Evolutionary conservation across 352 stramenopile species (phyloP).

Genomic region (Globisporangium yorkense): DNA sequence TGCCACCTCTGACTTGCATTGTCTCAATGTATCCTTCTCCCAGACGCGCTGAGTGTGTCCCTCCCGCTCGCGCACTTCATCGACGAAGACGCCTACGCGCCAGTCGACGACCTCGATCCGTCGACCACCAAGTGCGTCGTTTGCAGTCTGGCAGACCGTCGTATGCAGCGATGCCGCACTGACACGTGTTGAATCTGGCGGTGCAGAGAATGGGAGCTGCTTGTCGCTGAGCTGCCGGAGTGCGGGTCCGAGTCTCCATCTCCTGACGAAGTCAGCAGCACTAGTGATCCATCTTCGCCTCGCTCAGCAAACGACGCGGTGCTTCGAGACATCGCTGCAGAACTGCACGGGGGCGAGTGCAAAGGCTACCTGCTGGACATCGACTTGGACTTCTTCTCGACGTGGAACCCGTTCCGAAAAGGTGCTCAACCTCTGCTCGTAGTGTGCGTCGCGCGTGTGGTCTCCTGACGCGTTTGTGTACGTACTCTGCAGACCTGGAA

Average conservation of each 20-base stretch:
- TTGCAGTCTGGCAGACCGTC: neutral
- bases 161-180: neutral
- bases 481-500: constrained; percentile 32
- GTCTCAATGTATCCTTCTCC: neutral
- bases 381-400: constrained; percentile 89
- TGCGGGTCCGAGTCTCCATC: neutral
- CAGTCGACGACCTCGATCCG: constrained; percentile 23
- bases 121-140: constrained; percentile 23
- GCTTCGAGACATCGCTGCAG: constrained; percentile 14
- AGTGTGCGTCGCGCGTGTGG: no score
- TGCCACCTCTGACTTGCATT: neutral
- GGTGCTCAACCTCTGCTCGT: constrained; percentile 13
- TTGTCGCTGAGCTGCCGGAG: constrained; percentile 22
- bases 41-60: constrained; percentile 43
- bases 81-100: constrained; percentile 59
- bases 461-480: neutral
- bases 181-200: neutral
- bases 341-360: constrained; percentile 9
- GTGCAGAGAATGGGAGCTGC: constrained; percentile 33
- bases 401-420: constrained; percentile 79
- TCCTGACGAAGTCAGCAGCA: neutral
- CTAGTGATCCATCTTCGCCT: neutral
- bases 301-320: neutral
- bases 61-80: constrained; percentile 62
- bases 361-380: constrained; percentile 73